Base-by-base conservation (phyloP, 257 asterid genomes). In the Jacaranda copaia region DNA sequence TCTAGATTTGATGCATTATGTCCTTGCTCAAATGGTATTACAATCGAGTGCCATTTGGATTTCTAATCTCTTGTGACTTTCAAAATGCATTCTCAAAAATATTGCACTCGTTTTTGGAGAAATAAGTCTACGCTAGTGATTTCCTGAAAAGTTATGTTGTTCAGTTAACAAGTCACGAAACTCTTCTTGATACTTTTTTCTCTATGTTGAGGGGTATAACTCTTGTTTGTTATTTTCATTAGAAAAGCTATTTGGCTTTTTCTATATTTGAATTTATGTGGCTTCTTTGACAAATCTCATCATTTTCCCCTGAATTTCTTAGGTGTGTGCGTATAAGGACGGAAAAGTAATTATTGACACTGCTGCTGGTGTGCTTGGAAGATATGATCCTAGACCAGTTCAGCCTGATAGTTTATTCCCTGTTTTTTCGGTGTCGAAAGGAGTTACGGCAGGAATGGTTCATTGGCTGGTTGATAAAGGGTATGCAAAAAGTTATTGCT, bases 271-370 rank as follows among this genome's bases (percentile, higher is more conserved):
- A 20, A 36, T 65, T 73, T 57, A 8, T 53, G 61, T 19, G 71
- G 43, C 42, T 72, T 18, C 72, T 73, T 67, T 68, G 73, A 66
- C 45, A 60, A 18, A 40, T 72, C 43, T 65, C 39, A 51, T 36
- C 8, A 15, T 43, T 53, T 66, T 51, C 32, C 25, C 45, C 68
- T 68, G 78, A 68, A 68, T 76, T 49, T 32, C 48, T 18, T 81
- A 95, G 99, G 98, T 95, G 52, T 95, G 99, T 85, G 99, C 99
- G 77, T 95, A 95, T 84, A 95, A 90, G 87, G 96, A 95, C 82
- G 99, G 99, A 78, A 89, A 91, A 82, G 98, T 95, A 84, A 88
- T 95, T 77, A 93, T 95, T 77, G 99, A 93, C 87, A 93, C 98
- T 62, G 89, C 99, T 76, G 99, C 99, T 88, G 98, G 99, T 74